Evolutionary conservation across 2,329 filamentous ascomycete genomes (phyloP).

Genomic region (Colletotrichum ledebouriae): DNA sequence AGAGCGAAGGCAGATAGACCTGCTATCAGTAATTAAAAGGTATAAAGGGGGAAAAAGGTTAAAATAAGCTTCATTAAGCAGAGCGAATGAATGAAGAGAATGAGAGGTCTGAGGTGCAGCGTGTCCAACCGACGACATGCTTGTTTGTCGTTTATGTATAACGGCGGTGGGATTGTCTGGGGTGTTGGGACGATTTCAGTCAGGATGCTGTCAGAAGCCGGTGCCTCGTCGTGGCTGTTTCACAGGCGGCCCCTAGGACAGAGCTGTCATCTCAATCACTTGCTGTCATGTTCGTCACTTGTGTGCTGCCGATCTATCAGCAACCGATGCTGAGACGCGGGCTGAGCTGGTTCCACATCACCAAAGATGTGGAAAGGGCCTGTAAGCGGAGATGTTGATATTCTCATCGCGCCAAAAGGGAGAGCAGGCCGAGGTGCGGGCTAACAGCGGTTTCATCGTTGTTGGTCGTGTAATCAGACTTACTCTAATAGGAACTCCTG

Average conservation of each 20-base stretch:
- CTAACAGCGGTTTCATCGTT: not conserved
- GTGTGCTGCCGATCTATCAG: not conserved
- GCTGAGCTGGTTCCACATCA: not conserved
- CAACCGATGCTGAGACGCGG: conserved; percentile 2
- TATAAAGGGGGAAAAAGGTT: too few relatives aligned
- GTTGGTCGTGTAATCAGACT: not conserved
- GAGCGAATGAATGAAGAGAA: too few relatives aligned
- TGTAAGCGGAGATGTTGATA: not conserved
- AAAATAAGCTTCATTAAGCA: not conserved
- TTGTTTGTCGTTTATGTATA: too few relatives aligned
- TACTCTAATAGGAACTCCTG: not conserved
- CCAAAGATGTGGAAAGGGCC: not conserved
- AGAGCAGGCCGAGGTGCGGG: not conserved
- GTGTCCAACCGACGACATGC: too few relatives aligned
- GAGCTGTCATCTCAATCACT: conserved; percentile 6
- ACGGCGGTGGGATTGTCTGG: too few relatives aligned
- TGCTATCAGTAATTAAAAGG: too few relatives aligned
- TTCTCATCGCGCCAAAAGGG: not conserved
- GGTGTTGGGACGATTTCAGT: not conserved
- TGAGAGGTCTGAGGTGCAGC: too few relatives aligned
- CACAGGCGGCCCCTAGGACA: not conserved
- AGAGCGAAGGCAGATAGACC: too few relatives aligned
- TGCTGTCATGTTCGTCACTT: not conserved
- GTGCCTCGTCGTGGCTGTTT: not conserved
- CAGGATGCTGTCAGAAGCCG: not conserved